phyloP scores from a whole-genome alignment of 2,329 filamentous ascomycete genomes.

The Aspergillus costaricaensis region DNA sequence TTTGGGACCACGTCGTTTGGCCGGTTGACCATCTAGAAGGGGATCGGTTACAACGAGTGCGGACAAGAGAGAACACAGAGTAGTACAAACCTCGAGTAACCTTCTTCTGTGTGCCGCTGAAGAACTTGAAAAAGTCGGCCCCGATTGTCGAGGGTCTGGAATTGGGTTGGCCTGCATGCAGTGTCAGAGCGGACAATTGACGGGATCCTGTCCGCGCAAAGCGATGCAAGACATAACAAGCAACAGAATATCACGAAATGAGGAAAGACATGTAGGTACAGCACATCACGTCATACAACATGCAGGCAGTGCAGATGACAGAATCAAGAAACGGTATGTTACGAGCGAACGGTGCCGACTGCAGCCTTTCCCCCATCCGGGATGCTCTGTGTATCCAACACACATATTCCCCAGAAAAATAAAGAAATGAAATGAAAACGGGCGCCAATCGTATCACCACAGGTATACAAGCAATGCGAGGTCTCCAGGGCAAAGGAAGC shows the following conservation, averaged over 20 bases:
- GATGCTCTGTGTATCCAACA: background rate
- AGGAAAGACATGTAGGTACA: background rate
- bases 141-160: conserved; percentile 20
- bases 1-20: conserved; percentile 90
- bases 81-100: conserved; percentile 67
- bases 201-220: background rate
- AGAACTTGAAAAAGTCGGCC: conserved; percentile 53
- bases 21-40: conserved; percentile 71
- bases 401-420: background rate
- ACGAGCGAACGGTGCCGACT: background rate
- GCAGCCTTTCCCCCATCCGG: background rate
- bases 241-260: background rate
- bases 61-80: background rate
- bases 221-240: background rate
- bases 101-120: conserved; percentile 67
- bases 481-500: background rate
- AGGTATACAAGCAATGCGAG: background rate
- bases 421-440: too few species aligned
- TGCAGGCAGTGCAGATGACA: background rate
- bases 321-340: background rate
- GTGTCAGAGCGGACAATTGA: background rate
- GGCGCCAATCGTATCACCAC: background rate
- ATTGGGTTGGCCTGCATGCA: background rate
- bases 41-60: background rate
- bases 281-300: background rate